Percentiles rank a stretch among this genome's conserved stretches.
Conservation (phyloP, 495 filamentous ascomycete genomes). For the Lineolata rhizophorae region DNA sequence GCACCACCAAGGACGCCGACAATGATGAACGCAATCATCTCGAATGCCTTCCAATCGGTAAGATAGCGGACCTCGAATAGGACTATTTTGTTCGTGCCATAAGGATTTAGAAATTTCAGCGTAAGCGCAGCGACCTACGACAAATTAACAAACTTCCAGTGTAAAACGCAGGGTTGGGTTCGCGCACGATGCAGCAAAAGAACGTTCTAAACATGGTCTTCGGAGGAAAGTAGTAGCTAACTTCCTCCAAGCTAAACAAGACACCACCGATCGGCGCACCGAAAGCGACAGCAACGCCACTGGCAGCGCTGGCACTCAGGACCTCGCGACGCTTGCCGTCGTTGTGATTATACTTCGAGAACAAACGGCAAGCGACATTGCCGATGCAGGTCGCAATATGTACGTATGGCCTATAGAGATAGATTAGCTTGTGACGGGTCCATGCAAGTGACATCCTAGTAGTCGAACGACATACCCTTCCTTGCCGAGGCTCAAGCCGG, state of each 20-base stretch:
- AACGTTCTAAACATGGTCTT: slow-evolving; percentile 96
- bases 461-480: no score
- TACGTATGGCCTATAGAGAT: slow-evolving; percentile 86
- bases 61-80: slow-evolving; percentile 84
- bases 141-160: slow-evolving; percentile 2
- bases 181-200: slow-evolving; percentile 78
- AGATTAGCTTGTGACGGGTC: no score
- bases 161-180: not conserved
- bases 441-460: no score
- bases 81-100: slow-evolving; percentile 90
- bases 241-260: slow-evolving; percentile 68
- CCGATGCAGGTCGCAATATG: slow-evolving; percentile 93
- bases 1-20: slow-evolving; percentile 71
- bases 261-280: slow-evolving; percentile 61
- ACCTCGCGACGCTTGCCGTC: slow-evolving; percentile 84
- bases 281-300: slow-evolving; percentile 87
- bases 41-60: slow-evolving; percentile 88
- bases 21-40: slow-evolving; percentile 64
- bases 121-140: slow-evolving; percentile 50
- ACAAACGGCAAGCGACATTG: slow-evolving; percentile 83
- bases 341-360: slow-evolving; percentile 82
- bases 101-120: slow-evolving; percentile 85
- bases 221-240: slow-evolving; percentile 95
- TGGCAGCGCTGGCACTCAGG: slow-evolving; percentile 75
- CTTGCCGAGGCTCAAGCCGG: slow-evolving; percentile 82